A percentile compares a stretch with the other conserved stretches of the same genome.
These are phyloP conservation scores for Chlamydomonas reinhardtii DNA, from an alignment of 163 green algal species.

Conservation along the genomic window DNA sequence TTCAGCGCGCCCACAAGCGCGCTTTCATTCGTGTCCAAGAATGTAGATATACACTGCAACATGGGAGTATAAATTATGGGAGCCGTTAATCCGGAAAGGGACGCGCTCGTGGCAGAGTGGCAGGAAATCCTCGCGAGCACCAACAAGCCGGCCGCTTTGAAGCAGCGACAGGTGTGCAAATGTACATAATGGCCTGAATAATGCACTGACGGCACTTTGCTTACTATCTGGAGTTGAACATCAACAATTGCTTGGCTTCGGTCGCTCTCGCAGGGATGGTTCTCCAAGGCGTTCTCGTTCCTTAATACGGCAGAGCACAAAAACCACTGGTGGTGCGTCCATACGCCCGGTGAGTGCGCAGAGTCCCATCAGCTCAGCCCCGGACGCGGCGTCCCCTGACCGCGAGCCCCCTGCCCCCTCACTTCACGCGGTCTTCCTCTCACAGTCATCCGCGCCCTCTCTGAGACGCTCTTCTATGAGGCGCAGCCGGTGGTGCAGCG, in stretches of 20 bases:
- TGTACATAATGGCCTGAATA: too few species aligned
- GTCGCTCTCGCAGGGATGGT: not conserved
- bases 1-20: not conserved
- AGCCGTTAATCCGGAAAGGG: not conserved
- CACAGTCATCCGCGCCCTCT: conserved; percentile 4
- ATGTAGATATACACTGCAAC: not conserved
- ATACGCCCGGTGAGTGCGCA: conserved; percentile 17
- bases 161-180: not conserved
- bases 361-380: too few species aligned
- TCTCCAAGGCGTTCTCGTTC: not conserved
- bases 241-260: not conserved
- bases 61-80: not conserved
- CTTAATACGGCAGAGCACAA: not conserved
- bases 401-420: not conserved
- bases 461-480: conserved; percentile 28
- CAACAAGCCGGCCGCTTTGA: not conserved
- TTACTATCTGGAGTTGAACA: too few species aligned
- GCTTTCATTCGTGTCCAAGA: too few species aligned
- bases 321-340: conserved; percentile 37
- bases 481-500: conserved; percentile 10
- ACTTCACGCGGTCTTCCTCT: too few species aligned
- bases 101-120: not conserved
- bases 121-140: not conserved
- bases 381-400: too few species aligned
- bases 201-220: not conserved